Percentiles rank a stretch among this genome's conserved stretches.
These are phyloP conservation scores for Hagleromyces aurorensis DNA, from an alignment of 805 yeast genomes.

Conservation along the genomic window DNA sequence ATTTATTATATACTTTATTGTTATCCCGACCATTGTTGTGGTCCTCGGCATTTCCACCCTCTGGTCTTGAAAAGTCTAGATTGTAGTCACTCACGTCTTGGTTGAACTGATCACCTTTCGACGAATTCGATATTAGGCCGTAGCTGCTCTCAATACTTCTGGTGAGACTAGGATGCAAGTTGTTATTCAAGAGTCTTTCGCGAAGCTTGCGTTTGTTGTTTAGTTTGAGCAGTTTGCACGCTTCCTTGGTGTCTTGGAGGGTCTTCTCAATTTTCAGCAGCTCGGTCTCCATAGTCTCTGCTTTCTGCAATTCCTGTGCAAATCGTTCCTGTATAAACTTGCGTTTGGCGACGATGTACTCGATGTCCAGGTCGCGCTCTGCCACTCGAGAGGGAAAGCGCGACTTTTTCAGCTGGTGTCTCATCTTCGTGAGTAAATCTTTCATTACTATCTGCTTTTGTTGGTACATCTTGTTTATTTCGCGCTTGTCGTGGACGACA, in stretches of 20 bases:
- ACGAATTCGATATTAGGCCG: slow-evolving; percentile 15
- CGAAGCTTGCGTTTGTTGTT: slow-evolving; percentile 13
- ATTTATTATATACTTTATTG: slow-evolving; percentile 1
- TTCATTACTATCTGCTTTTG: slow-evolving; percentile 18
- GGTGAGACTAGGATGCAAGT: slow-evolving; percentile 24
- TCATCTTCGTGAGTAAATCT: slow-evolving; percentile 21
- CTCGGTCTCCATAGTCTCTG: slow-evolving; percentile 21
- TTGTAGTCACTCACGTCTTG: slow-evolving; percentile 11
- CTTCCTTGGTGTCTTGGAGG: slow-evolving; percentile 12
- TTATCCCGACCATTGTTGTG: slow-evolving; percentile 1
- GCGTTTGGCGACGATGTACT: slow-evolving; percentile 27
- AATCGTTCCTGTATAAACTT: slow-evolving; percentile 21
- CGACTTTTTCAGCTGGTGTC: slow-evolving; percentile 14
- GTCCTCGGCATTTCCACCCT: background rate
- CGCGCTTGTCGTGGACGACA: slow-evolving; percentile 10
- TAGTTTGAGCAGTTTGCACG: slow-evolving; percentile 6
- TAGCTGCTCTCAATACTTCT: slow-evolving; percentile 24
- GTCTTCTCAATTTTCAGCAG: slow-evolving; percentile 15
- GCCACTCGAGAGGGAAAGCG: slow-evolving; percentile 23
- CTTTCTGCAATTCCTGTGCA: slow-evolving; percentile 16
- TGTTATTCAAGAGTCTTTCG: slow-evolving; percentile 15
- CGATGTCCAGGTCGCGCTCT: slow-evolving; percentile 24
- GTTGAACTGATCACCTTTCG: slow-evolving; percentile 4
- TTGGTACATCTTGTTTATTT: slow-evolving; percentile 11
- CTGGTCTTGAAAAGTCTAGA: slow-evolving; percentile 2